Evolutionary conservation across 495 filamentous ascomycete species (phyloP).

Genomic region (Penicillium simplicissimum): DNA sequence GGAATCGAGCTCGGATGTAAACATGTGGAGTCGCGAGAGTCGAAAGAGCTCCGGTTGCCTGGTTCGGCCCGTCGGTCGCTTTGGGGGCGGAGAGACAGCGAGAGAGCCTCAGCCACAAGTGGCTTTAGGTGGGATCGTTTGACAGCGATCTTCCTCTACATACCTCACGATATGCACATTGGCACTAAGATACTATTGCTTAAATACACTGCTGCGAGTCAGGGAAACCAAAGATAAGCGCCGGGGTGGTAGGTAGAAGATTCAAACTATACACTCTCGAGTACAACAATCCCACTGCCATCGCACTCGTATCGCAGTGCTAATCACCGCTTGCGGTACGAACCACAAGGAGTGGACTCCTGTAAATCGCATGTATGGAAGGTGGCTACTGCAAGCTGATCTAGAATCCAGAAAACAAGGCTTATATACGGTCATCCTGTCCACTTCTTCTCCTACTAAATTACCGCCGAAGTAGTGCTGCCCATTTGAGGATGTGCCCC

Average conservation of each 20-base stretch:
- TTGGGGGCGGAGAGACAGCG: slow-evolving; percentile 13
- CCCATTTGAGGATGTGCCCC: not conserved
- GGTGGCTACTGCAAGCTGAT: not conserved
- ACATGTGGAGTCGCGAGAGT: slow-evolving; percentile 28
- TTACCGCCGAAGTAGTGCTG: not conserved
- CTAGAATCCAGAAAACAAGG: too few relatives aligned
- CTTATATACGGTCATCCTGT: not conserved
- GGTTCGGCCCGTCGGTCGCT: slow-evolving; percentile 21
- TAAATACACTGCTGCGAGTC: not conserved
- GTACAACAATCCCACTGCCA: not conserved
- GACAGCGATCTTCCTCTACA: not conserved
- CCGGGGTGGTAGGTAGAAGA: not conserved
- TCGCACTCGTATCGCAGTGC: not conserved
- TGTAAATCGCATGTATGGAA: not conserved
- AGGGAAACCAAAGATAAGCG: too few relatives aligned
- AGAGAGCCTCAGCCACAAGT: slow-evolving; percentile 22
- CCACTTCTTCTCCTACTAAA: not conserved
- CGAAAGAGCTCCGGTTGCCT: slow-evolving; percentile 24
- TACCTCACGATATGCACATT: not conserved
- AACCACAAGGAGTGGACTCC: not conserved
- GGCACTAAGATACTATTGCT: not conserved
- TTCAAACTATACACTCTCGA: not conserved
- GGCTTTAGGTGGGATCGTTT: slow-evolving; percentile 13
- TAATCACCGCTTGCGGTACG: not conserved
- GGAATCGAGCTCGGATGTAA: slow-evolving; percentile 28